These are phyloP conservation scores for Cryptomeria japonica DNA, from an alignment of 75 land plant genomes.

Conservation along the genomic window DNA sequence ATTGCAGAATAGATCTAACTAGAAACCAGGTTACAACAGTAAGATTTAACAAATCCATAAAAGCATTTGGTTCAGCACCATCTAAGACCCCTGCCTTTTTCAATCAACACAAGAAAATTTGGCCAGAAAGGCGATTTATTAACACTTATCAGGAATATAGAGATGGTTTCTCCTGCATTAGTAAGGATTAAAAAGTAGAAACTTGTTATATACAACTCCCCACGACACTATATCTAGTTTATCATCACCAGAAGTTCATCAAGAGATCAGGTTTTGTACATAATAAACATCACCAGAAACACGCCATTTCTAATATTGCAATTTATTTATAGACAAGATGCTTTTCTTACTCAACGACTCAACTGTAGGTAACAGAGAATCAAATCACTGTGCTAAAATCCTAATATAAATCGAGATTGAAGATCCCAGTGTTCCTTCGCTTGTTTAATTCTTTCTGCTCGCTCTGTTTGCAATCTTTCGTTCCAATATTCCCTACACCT, in stretches of 20 bases:
- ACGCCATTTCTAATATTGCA: not conserved
- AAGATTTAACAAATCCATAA: no score
- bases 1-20: not conserved
- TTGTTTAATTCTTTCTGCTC: constrained; percentile 65
- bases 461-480: constrained; percentile 52
- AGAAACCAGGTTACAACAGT: no score
- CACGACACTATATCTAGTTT: not conserved
- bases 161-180: not conserved
- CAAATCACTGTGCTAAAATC: constrained; percentile 21
- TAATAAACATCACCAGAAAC: not conserved
- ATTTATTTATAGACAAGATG: not conserved
- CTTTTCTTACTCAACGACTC: not conserved
- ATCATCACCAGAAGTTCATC: not conserved
- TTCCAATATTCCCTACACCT: constrained; percentile 75
- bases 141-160: not conserved
- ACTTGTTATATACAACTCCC: not conserved
- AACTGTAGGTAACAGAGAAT: not conserved
- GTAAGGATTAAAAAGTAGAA: not conserved
- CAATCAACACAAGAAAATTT: no score
- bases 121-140: no score
- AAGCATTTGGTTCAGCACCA: no score
- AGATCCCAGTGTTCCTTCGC: constrained; percentile 63
- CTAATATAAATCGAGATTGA: constrained; percentile 48
- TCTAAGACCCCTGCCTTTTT: no score
- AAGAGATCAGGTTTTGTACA: not conserved